Evolutionary conservation across 2,329 filamentous ascomycete species (phyloP), one percentile per base, ranked within the genome.

Genomic region (Penicillium polonicum): DNA sequence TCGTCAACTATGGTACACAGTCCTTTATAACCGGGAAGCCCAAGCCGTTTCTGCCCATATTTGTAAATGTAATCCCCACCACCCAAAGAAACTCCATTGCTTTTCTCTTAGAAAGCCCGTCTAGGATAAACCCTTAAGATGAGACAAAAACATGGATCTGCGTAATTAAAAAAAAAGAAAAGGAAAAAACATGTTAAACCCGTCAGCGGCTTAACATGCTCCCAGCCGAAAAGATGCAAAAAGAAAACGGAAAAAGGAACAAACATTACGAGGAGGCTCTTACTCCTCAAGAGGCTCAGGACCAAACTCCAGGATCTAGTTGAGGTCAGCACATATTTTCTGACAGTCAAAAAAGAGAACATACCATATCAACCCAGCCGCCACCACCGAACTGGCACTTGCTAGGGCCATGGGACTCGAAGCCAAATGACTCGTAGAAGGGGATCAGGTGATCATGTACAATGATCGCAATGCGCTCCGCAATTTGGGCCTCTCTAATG

Each of bases 321-420:
- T 27, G 9, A 27, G 19, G 50, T 68, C 52, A 68, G 54, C 42
- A 51, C 31, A 50, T 17, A 27, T 19, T 46, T 53, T 59, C 33
- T 36, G 3, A 35, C 42, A 8, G 52, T 48, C 19, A 43, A 10
- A n/a, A n/a, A 44, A 23, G 4, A 15, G 25, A 8, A 58, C 80
- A 73, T 72, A 92, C 89, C 90, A 96, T 86, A 71, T 94, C 87
- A 65, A 85, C 82, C 91, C 92, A 96, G 19, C 85, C 87, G 33
- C 91, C 90, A 38, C 91, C 91, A 21, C 87, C 89, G 75, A 91
- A 92, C 57, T 83, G 80, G 50, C 85, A 88, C 59, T 83, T 77
- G 72, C 91, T 94, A 49, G 81, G 78, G 0, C 92, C 91, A 31
- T 81, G 74, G 65, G 88, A 84, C 64, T 79, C 78, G 71, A 94